Base-by-base conservation (phyloP, 768 basidiomycete species). In the Mycena indigotica region DNA sequence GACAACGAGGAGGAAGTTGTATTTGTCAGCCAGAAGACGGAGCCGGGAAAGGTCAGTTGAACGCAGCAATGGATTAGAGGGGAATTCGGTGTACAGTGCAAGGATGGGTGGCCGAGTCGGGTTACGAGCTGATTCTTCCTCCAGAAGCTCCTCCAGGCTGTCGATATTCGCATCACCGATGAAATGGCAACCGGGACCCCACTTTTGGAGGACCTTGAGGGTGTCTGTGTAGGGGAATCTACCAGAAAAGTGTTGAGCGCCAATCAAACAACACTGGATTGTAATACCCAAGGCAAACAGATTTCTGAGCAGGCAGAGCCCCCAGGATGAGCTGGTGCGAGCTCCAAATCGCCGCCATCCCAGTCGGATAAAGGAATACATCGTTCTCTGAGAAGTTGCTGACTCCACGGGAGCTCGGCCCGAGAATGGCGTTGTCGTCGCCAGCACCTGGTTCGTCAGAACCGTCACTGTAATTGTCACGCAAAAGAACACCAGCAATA, bases 201-300 rank as follows among this genome's bases (percentile, higher is more conserved):
- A 98, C 73, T 99, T 98, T 65, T 95, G 79, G 2, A 98, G 78
- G 38, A 95, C 83, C 72, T 98, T 98, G 57, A 96, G 82, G 4
- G 96, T 98, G 68, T 98, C 96, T 8, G 86, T 92, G 70, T 98
- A 99, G 0, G 95, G 89, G 72, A 98, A 99, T 16, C 95, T 97
- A 62, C 29, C 25, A 23, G 24, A 26, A n/a, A 21, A 29, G 23
- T 5, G 61, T 50, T 30, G 30, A 13, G 35, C 21, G 35, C 6
- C 23, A n/a, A 50, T n/a, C 23, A 49, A 19, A 55, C 25, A 16
- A 16, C 19, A 52, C 17, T 26, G 50, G 25, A 5, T 30, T 15
- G 21, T 73, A 88, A 61, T 66, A 96, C 95, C 96, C 96, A 65
- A 96, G 98, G 67, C 93, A 96, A 28, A 95, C 83, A 65, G 92